Conservation (phyloP, 345 rosid genomes). For the Ceriops decandra region DNA sequence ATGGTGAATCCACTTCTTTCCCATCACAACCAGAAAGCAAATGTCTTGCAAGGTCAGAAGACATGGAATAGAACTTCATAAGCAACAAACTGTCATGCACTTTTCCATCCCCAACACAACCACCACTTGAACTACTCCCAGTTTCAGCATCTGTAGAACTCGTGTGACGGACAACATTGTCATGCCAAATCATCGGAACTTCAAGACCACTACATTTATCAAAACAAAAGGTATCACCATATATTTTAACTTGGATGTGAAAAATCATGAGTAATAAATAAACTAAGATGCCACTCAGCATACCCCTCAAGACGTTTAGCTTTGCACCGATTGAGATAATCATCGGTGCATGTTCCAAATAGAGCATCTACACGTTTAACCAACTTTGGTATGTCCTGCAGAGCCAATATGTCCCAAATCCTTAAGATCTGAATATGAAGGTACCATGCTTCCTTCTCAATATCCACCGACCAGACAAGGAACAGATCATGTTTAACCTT, state of each 20-base stretch:
- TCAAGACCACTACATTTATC: conserved; percentile 38
- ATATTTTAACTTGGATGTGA: neutral
- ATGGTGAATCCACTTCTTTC: conserved; percentile 42
- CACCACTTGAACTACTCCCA: conserved; percentile 13
- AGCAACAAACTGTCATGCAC: conserved; percentile 46
- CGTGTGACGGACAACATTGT: conserved; percentile 25
- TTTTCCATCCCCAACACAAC: conserved; percentile 38
- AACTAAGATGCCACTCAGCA: neutral
- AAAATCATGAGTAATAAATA: too few species aligned
- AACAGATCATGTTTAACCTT: conserved; percentile 35
- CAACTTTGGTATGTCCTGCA: conserved; percentile 34
- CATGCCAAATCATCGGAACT: conserved; percentile 41
- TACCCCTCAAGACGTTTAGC: conserved; percentile 53
- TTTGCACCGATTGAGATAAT: conserved; percentile 41
- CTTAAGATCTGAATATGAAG: conserved; percentile 35
- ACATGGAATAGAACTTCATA: conserved; percentile 53
- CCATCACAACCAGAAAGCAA: conserved; percentile 41
- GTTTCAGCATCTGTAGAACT: conserved; percentile 13
- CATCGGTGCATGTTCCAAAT: conserved; percentile 35
- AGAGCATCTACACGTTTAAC: conserved; percentile 41
- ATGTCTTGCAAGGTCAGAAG: conserved; percentile 29
- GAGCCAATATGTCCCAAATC: conserved; percentile 52
- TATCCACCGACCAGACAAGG: conserved; percentile 44
- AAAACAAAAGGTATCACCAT: neutral
- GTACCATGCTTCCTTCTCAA: conserved; percentile 28